Conservation (phyloP, 345 rosid genomes). For the Arabis alpina region DNA sequence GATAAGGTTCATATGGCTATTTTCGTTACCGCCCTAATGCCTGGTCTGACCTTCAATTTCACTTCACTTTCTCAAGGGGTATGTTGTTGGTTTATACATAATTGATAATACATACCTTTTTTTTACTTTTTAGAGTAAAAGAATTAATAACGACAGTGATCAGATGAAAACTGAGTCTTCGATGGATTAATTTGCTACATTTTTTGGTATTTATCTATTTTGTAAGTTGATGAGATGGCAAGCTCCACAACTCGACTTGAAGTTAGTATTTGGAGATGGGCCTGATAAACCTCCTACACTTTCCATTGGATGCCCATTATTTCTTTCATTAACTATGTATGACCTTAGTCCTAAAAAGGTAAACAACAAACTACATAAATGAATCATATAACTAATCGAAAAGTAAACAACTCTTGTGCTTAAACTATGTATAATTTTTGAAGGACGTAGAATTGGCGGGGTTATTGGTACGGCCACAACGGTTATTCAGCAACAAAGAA, state of each 20-base stretch:
- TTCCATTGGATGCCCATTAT: slow-evolving; percentile 46
- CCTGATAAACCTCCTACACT: slow-evolving; percentile 53
- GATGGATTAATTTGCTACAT: too few relatives aligned
- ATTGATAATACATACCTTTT: background rate
- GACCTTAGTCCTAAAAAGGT: slow-evolving; percentile 64
- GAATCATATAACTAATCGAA: background rate
- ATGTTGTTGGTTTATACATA: background rate
- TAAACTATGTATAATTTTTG: background rate
- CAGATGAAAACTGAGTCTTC: too few relatives aligned
- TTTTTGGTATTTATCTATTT: background rate
- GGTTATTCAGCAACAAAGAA: slow-evolving; percentile 47
- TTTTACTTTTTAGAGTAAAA: background rate
- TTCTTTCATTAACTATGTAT: slow-evolving; percentile 42
- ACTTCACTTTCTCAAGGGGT: slow-evolving; percentile 39
- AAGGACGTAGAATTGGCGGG: slow-evolving; percentile 62
- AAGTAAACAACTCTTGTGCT: background rate
- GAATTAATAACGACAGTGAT: background rate
- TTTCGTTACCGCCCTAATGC: slow-evolving; percentile 36
- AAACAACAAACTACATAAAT: background rate
- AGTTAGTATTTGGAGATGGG: slow-evolving; percentile 49
- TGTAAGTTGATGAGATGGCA: slow-evolving; percentile 42
- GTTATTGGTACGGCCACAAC: slow-evolving; percentile 48
- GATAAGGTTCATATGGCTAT: slow-evolving; percentile 35
- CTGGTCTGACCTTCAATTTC: slow-evolving; percentile 29
- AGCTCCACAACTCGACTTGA: slow-evolving; percentile 46